Evolutionary conservation across 2,329 filamentous ascomycete genomes (phyloP).

Genomic region (Epicoccum sorghinum): DNA sequence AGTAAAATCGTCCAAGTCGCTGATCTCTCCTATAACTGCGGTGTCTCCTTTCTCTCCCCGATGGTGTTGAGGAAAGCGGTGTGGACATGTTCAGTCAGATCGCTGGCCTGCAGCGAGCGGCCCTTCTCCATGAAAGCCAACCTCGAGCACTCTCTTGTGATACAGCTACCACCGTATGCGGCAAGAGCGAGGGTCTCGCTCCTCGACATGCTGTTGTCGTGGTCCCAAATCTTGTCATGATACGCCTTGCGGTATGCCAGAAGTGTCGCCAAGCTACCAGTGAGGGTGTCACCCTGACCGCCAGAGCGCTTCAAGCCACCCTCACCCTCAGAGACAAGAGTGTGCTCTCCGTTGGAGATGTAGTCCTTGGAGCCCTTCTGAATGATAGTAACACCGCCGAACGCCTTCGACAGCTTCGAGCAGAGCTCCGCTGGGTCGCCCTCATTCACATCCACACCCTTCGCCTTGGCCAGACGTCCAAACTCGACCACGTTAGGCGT

Average conservation of each 20-base stretch:
- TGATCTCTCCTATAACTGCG: slow-evolving; percentile 26
- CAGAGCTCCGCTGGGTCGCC: slow-evolving; percentile 64
- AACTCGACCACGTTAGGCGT: slow-evolving; percentile 98
- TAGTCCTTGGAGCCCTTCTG: slow-evolving; percentile 86
- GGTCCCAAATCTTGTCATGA: slow-evolving; percentile 78
- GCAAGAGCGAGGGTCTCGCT: slow-evolving; percentile 72
- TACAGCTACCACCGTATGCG: slow-evolving; percentile 83
- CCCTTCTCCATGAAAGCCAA: slow-evolving; percentile 86
- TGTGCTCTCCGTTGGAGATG: slow-evolving; percentile 79
- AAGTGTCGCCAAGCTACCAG: slow-evolving; percentile 85
- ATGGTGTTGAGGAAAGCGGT: slow-evolving; percentile 79
- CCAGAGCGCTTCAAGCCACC: slow-evolving; percentile 90
- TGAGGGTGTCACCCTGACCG: slow-evolving; percentile 94
- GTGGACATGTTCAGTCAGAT: slow-evolving; percentile 90
- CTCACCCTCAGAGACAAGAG: slow-evolving; percentile 75
- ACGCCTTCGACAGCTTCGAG: slow-evolving; percentile 71
- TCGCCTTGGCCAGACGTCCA: slow-evolving; percentile 74
- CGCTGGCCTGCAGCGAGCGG: slow-evolving; percentile 87
- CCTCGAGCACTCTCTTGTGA: slow-evolving; percentile 90
- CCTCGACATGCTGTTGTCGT: slow-evolving; percentile 60
- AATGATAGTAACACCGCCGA: slow-evolving; percentile 88
- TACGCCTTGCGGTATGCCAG: slow-evolving; percentile 89
- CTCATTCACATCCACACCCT: slow-evolving; percentile 68
- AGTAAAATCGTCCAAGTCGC: neutral
- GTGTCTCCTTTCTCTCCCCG: slow-evolving; percentile 62